phyloP scores from a whole-genome alignment of 1,284 basidiomycete species.

The Flammula alnicola region DNA sequence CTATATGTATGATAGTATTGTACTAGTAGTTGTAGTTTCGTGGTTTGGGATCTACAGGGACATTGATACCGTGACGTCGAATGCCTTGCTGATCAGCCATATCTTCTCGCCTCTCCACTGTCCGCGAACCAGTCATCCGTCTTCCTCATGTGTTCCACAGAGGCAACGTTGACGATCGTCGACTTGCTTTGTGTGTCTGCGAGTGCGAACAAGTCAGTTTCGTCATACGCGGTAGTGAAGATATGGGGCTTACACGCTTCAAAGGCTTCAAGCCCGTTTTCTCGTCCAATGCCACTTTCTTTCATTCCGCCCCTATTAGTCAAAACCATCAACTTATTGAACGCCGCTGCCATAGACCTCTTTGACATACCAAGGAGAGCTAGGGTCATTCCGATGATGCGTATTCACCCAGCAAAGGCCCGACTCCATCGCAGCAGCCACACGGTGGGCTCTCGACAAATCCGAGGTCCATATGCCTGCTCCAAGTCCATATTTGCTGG shows the following conservation, averaged over 20 bases:
- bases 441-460: conserved; percentile 72
- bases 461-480: conserved; percentile 81
- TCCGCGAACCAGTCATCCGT: conserved; percentile 83
- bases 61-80: conserved; percentile 35
- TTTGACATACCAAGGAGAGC: conserved; percentile 75
- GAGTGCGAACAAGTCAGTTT: no score
- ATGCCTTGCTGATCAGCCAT: conserved; percentile 49
- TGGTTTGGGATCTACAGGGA: not conserved
- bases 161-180: conserved; percentile 71
- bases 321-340: not conserved
- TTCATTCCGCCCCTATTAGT: conserved; percentile 79
- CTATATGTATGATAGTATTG: conserved; percentile 13
- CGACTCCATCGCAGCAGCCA: conserved; percentile 67
- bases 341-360: not conserved
- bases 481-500: conserved; percentile 79
- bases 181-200: conserved; percentile 84
- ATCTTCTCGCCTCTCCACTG: conserved; percentile 50
- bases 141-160: conserved; percentile 56
- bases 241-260: conserved; percentile 78
- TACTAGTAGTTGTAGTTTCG: conserved; percentile 3
- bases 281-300: conserved; percentile 80
- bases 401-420: conserved; percentile 87
- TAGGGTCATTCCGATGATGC: conserved; percentile 86
- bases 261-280: conserved; percentile 81
- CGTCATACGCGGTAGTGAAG: no score